phyloP scores from a whole-genome alignment of 768 basidiomycete genomes.

The Trametes villosa region DNA sequence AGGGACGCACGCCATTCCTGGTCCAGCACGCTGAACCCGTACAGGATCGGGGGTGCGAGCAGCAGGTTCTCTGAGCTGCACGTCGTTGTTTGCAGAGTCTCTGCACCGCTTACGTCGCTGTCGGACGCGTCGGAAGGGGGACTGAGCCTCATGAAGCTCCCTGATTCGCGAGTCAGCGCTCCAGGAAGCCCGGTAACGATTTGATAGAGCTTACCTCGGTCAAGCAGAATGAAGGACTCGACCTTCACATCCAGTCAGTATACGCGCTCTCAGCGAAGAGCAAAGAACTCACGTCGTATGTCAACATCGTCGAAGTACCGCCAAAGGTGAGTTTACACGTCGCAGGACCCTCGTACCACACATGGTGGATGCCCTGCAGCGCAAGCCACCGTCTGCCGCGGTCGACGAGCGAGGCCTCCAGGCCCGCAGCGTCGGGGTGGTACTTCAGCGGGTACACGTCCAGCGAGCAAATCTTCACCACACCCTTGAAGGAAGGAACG shows the following conservation, averaged over 20 bases:
- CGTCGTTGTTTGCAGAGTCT: not conserved
- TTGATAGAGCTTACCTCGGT: not conserved
- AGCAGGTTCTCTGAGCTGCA: not conserved
- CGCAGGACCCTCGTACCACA: constrained; percentile 56
- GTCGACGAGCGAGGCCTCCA: constrained; percentile 44
- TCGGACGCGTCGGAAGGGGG: not conserved
- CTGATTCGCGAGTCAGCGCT: not conserved
- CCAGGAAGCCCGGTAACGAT: not conserved
- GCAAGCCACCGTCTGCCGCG: constrained; percentile 60
- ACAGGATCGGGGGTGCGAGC: constrained; percentile 54
- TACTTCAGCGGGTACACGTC: constrained; percentile 57
- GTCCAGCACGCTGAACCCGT: constrained; percentile 58
- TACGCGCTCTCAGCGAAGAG: not conserved
- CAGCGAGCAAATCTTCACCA: constrained; percentile 51
- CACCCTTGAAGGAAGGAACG: constrained; percentile 50
- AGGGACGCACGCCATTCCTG: constrained; percentile 55
- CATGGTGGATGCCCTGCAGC: constrained; percentile 57
- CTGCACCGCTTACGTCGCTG: not conserved
- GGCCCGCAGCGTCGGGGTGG: constrained; percentile 45
- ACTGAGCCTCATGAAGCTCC: not conserved
- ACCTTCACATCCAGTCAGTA: constrained; percentile 26
- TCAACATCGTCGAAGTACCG: constrained; percentile 41
- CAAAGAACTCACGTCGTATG: constrained; percentile 48
- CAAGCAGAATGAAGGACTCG: not conserved
- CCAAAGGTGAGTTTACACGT: not conserved